Evolutionary conservation across 139 green algal species (phyloP).

Genomic region (Chlorella sp.): DNA sequence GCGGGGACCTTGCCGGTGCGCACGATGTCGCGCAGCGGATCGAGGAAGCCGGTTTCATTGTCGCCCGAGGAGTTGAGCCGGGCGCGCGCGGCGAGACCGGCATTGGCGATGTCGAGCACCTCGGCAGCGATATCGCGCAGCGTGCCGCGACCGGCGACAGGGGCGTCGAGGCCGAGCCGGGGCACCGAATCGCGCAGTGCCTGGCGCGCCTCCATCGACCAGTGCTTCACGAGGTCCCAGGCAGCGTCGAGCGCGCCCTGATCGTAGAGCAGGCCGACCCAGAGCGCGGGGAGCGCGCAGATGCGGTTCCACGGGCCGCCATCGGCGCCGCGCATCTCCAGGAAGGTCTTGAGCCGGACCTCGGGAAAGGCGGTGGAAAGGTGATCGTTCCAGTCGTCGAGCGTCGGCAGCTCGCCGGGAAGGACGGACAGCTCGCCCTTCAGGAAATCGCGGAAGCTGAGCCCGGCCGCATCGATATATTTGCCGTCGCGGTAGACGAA

Average conservation of each 20-base stretch:
- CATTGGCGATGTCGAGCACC: too few relatives aligned
- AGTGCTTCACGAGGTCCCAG: too few relatives aligned
- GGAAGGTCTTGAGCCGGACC: slow-evolving; percentile 92
- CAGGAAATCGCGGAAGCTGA: slow-evolving; percentile 94
- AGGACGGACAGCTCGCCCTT: slow-evolving; percentile 83
- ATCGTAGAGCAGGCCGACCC: slow-evolving; percentile 98
- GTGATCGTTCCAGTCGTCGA: slow-evolving; percentile 96
- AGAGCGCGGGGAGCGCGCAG: slow-evolving; percentile 93
- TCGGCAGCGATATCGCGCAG: too few relatives aligned
- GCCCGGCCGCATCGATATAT: slow-evolving; percentile 87
- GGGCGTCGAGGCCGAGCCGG: too few relatives aligned
- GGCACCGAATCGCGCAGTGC: too few relatives aligned
- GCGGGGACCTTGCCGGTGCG: too few relatives aligned
- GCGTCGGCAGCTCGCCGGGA: slow-evolving; percentile 85
- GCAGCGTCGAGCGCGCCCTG: not conserved
- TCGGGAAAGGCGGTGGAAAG: slow-evolving; percentile 98
- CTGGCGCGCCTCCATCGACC: too few relatives aligned
- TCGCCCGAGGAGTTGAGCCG: too few relatives aligned
- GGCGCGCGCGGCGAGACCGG: too few relatives aligned
- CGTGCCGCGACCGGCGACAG: too few relatives aligned
- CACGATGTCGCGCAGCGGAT: too few relatives aligned
- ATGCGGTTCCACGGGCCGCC: slow-evolving; percentile 92
- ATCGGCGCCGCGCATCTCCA: slow-evolving; percentile 99
- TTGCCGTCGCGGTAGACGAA: slow-evolving; percentile 96
- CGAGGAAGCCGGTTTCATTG: too few relatives aligned